Conservation (phyloP, 352 stramenopile genomes). For the Phytopythium delawarense region DNA sequence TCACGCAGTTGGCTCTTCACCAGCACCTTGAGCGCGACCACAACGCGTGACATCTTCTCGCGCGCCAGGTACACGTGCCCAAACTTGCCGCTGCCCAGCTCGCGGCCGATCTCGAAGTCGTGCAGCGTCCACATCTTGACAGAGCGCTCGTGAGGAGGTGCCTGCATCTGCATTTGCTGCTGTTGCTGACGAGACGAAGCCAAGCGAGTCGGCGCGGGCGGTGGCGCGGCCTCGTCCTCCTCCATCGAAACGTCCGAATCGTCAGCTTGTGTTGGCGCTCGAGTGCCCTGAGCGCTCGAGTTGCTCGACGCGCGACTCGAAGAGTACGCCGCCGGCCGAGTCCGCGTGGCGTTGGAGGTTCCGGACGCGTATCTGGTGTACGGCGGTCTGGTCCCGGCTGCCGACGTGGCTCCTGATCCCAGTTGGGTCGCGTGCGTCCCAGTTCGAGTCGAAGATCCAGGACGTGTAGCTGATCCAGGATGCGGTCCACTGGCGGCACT, state of each 20-base stretch:
- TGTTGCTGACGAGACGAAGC: slow-evolving; percentile 21
- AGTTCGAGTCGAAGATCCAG: slow-evolving; percentile 8
- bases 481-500: neutral
- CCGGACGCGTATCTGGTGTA: slow-evolving; percentile 14
- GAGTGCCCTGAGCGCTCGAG: neutral
- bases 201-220: slow-evolving; percentile 19
- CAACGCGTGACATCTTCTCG: slow-evolving; percentile 73
- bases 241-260: slow-evolving; percentile 13
- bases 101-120: slow-evolving; percentile 85
- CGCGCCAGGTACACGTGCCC: slow-evolving; percentile 85
- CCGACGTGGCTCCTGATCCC: neutral
- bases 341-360: slow-evolving; percentile 7
- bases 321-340: slow-evolving; percentile 6
- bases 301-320: neutral
- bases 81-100: slow-evolving; percentile 87
- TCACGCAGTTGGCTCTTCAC: slow-evolving; percentile 83
- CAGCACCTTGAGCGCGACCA: slow-evolving; percentile 89
- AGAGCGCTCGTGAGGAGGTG: slow-evolving; percentile 12
- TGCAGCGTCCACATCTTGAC: slow-evolving; percentile 74
- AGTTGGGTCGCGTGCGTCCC: neutral
- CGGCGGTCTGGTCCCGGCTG: neutral
- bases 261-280: neutral
- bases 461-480: slow-evolving; percentile 7
- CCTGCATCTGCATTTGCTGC: slow-evolving; percentile 12
- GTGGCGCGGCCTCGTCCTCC: slow-evolving; percentile 13